phyloP scores from a whole-genome alignment of 345 rosid species.

The Populus ilicifolia region DNA sequence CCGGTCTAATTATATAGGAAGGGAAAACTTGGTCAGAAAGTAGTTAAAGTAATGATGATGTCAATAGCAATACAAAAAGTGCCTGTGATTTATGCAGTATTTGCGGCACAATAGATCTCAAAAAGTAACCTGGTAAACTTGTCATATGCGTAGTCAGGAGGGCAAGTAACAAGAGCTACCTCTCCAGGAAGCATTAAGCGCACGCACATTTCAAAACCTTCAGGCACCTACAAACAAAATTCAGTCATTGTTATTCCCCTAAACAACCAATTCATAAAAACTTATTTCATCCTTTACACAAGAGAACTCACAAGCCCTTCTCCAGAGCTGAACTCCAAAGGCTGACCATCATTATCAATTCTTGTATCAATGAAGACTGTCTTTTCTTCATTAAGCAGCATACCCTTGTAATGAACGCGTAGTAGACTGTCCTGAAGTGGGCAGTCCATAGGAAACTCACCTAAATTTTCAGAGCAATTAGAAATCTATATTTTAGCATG shows the following conservation, averaged over 20 bases:
- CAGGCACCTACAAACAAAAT: constrained; percentile 61
- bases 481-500: background rate
- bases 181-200: constrained; percentile 96
- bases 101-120: background rate
- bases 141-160: constrained; percentile 97
- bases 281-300: background rate
- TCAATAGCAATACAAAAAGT: background rate
- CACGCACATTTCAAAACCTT: constrained; percentile 96
- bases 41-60: constrained; percentile 4
- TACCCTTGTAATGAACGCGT: constrained; percentile 81
- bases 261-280: no score
- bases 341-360: constrained; percentile 68
- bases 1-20: constrained; percentile 47
- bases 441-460: constrained; percentile 99
- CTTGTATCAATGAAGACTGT: constrained; percentile 71
- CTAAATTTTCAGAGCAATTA: constrained; percentile 33
- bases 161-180: constrained; percentile 82
- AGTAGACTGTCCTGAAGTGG: constrained; percentile 49
- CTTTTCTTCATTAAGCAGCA: constrained; percentile 78
- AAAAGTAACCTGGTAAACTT: constrained; percentile 67
- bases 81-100: background rate
- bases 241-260: background rate
- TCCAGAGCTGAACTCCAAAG: constrained; percentile 90
- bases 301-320: constrained; percentile 77
- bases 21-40: constrained; percentile 1